Conservation (phyloP, 805 yeast species). For the Saturnispora diversa region DNA sequence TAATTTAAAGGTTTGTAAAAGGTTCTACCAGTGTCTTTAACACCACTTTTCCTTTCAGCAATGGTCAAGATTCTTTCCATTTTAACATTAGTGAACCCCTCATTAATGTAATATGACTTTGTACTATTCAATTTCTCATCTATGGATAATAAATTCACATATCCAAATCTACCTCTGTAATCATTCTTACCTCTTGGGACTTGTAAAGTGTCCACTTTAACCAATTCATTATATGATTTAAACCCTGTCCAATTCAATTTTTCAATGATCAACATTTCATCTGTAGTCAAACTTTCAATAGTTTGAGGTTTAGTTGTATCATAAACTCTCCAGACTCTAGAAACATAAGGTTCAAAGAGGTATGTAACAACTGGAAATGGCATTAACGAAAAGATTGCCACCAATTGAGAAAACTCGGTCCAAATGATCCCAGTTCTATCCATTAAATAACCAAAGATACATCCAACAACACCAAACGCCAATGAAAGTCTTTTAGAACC, state of each 20-base stretch:
- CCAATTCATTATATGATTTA: constrained; percentile 52
- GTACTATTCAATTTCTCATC: constrained; percentile 31
- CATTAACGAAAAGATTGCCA: constrained; percentile 36
- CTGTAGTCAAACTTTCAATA: constrained; percentile 46
- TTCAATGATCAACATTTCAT: constrained; percentile 63
- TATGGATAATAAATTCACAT: constrained; percentile 40
- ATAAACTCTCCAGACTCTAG: constrained; percentile 63
- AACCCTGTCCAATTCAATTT: constrained; percentile 62
- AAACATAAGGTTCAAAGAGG: constrained; percentile 58
- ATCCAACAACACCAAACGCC: constrained; percentile 53
- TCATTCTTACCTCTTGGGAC: constrained; percentile 26
- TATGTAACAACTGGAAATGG: constrained; percentile 53
- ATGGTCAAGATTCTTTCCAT: constrained; percentile 85
- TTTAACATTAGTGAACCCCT: constrained; percentile 69
- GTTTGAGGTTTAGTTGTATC: constrained; percentile 57
- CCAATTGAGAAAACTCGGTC: constrained; percentile 36
- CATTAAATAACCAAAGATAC: constrained; percentile 55
- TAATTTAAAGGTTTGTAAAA: constrained; percentile 17
- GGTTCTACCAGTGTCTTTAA: constrained; percentile 57
- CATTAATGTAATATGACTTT: constrained; percentile 49
- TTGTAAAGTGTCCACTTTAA: constrained; percentile 41
- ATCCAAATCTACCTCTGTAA: constrained; percentile 36
- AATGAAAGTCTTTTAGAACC: constrained; percentile 54
- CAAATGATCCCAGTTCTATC: constrained; percentile 46
- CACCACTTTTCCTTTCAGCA: constrained; percentile 58